These are phyloP conservation scores for Sphenostylis stenocarpa DNA, from an alignment of 306 rosid species.

Conservation along the genomic window DNA sequence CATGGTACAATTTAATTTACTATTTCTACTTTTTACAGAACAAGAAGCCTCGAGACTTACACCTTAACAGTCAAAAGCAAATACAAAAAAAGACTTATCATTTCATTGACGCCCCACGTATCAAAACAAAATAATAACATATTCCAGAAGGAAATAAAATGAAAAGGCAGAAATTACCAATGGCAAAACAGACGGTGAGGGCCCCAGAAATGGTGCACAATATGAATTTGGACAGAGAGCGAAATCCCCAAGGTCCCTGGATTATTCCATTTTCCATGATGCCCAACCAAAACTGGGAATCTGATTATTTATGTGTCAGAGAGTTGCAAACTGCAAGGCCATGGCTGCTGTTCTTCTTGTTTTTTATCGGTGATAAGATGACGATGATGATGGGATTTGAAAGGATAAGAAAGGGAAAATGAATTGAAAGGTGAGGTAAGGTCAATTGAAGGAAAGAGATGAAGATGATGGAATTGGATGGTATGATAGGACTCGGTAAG, in stretches of 20 bases:
- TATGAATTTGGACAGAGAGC: conserved; percentile 38
- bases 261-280: conserved; percentile 44
- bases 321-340: conserved; percentile 4
- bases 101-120: background rate
- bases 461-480: background rate
- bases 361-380: background rate
- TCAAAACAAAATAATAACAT: background rate
- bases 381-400: background rate
- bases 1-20: background rate
- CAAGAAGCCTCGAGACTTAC: background rate
- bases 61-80: background rate
- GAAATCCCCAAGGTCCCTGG: conserved; percentile 33
- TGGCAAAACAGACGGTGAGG: conserved; percentile 45
- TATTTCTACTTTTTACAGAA: background rate
- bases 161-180: conserved; percentile 32
- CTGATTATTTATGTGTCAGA: conserved; percentile 1
- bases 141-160: background rate
- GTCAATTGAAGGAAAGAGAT: background rate
- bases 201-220: conserved; percentile 43
- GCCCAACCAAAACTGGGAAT: background rate
- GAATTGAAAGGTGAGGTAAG: background rate
- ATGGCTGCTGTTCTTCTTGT: background rate
- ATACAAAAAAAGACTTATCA: background rate
- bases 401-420: conserved; percentile 10
- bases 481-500: background rate